Evolutionary conservation across 345 rosid species (phyloP).

Genomic region (Citrus australasica): DNA sequence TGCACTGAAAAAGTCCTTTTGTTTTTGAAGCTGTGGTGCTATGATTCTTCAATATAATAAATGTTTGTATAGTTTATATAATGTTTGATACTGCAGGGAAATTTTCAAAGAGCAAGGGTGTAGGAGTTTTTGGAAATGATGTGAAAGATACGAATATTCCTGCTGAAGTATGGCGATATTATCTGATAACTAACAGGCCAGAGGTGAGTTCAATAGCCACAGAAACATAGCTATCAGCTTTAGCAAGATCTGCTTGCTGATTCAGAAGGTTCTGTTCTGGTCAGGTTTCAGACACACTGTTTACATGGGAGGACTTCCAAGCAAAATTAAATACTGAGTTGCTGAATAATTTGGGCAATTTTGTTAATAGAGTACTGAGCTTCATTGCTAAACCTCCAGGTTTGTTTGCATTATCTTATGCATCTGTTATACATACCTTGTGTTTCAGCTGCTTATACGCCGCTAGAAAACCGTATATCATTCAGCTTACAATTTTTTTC

Average conservation of each 20-base stretch:
- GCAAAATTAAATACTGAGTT: slow-evolving; percentile 57
- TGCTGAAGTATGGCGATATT: slow-evolving; percentile 97
- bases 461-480: background rate
- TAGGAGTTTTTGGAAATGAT: slow-evolving; percentile 98
- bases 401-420: slow-evolving; percentile 23
- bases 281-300: slow-evolving; percentile 57
- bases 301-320: slow-evolving; percentile 69
- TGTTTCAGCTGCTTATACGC: background rate
- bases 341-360: slow-evolving; percentile 62
- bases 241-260: background rate
- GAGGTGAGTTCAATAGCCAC: slow-evolving; percentile 48
- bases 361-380: slow-evolving; percentile 59
- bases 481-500: background rate
- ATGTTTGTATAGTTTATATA: background rate
- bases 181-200: slow-evolving; percentile 87
- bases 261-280: background rate
- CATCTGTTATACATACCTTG: background rate
- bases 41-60: background rate
- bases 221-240: background rate
- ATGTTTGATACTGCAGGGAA: slow-evolving; percentile 54
- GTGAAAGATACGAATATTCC: slow-evolving; percentile 91
- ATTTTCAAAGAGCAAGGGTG: slow-evolving; percentile 93
- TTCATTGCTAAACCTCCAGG: slow-evolving; percentile 68
- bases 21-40: background rate
- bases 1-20: background rate